These are phyloP conservation scores for Plasmodium gonderi DNA, from an alignment of 169 alveolate genomes.

Conservation along the genomic window DNA sequence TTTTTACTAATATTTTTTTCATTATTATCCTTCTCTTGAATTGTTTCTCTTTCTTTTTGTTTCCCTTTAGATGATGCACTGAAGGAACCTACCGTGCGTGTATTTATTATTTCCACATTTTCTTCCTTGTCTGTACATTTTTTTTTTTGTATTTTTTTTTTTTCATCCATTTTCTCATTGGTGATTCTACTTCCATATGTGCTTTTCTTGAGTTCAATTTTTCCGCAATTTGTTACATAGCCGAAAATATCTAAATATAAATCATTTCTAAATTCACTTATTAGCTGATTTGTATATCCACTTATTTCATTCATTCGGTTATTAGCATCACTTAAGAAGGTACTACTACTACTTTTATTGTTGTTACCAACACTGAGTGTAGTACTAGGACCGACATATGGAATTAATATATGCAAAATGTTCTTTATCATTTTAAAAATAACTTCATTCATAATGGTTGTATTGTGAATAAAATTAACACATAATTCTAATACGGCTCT, in stretches of 20 bases:
- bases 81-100: neutral
- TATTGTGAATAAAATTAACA: constrained; percentile 52
- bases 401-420: constrained; percentile 38
- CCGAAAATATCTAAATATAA: constrained; percentile 25
- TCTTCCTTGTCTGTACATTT: neutral
- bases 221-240: constrained; percentile 8
- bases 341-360: neutral
- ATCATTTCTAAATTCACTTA: constrained; percentile 46
- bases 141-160: neutral
- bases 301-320: neutral
- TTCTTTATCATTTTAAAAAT: constrained; percentile 57
- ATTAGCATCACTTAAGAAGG: neutral
- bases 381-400: neutral
- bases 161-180: neutral
- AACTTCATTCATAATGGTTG: constrained; percentile 49
- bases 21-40: neutral
- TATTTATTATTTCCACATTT: neutral
- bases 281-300: constrained; percentile 54
- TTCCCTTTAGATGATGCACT: neutral
- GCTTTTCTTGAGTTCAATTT: neutral
- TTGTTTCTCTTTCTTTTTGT: neutral
- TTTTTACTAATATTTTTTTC: neutral
- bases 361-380: neutral
- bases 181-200: neutral
- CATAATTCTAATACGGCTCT: constrained; percentile 30